phyloP scores from a whole-genome alignment of 1,284 basidiomycete species.

The Trametes sp. region DNA sequence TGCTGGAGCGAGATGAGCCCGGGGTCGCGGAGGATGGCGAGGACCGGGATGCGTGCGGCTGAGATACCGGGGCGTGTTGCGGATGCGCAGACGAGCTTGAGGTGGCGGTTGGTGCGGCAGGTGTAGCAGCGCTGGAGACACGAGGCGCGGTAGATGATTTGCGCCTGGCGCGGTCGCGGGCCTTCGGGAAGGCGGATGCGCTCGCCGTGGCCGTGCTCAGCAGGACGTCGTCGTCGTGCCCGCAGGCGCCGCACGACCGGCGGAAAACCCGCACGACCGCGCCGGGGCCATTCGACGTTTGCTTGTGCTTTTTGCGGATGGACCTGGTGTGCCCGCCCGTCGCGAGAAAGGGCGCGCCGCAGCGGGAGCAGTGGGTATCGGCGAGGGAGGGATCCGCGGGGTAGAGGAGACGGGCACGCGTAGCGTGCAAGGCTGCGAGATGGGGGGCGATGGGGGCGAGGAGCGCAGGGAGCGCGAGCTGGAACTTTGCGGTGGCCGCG shows the following conservation, averaged over 20 bases:
- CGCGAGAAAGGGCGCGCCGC: slow-evolving; percentile 54
- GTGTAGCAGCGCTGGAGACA: slow-evolving; percentile 13
- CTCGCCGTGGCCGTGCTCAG: slow-evolving; percentile 17
- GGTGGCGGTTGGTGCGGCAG: too few species aligned
- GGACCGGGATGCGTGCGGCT: slow-evolving; percentile 17
- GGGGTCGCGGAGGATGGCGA: slow-evolving; percentile 17
- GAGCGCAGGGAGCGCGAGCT: slow-evolving; percentile 52
- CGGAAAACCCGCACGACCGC: slow-evolving; percentile 29
- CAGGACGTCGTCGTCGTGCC: slow-evolving; percentile 34
- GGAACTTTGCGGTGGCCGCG: slow-evolving; percentile 54
- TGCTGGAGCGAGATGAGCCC: slow-evolving; percentile 22
- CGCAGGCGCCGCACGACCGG: slow-evolving; percentile 37
- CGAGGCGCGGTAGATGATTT: slow-evolving; percentile 19
- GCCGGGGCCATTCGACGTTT: slow-evolving; percentile 1
- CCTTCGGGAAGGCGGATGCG: slow-evolving; percentile 27
- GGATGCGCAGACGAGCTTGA: slow-evolving; percentile 5
- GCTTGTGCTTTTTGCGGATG: slow-evolving; percentile 30
- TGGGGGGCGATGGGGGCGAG: slow-evolving; percentile 58
- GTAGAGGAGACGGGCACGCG: slow-evolving; percentile 46
- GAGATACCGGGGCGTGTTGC: slow-evolving; percentile 16
- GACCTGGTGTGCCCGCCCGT: slow-evolving; percentile 38
- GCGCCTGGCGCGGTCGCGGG: slow-evolving; percentile 26
- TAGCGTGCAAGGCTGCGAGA: slow-evolving; percentile 66
- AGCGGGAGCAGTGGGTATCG: slow-evolving; percentile 55
- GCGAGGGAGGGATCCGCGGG: slow-evolving; percentile 38